A percentile compares a stretch with the other conserved stretches of the same genome.
phyloP scores from a whole-genome alignment of 805 yeast genomes.

The Debaryomyces maramus region DNA sequence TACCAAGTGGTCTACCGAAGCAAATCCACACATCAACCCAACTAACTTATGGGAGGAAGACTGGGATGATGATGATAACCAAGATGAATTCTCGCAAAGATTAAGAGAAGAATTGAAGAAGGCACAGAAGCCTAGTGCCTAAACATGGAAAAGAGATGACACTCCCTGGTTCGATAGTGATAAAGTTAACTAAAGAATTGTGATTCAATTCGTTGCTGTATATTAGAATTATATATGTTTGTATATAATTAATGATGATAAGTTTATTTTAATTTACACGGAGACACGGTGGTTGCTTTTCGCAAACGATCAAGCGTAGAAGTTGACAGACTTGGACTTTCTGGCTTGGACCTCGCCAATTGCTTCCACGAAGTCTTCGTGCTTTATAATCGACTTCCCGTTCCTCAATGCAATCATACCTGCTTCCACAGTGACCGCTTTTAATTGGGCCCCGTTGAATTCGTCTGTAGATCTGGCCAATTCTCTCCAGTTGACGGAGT shows the following conservation, averaged over 20 bases:
- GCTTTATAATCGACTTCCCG: conserved; percentile 87
- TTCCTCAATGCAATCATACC: conserved; percentile 99
- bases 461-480: conserved; percentile 97
- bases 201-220: background rate
- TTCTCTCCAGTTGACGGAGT: conserved; percentile 95
- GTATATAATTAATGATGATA: conserved; percentile 5
- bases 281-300: conserved; percentile 1
- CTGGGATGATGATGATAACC: conserved; percentile 96
- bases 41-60: conserved; percentile 90
- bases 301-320: conserved; percentile 90
- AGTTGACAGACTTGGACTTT: conserved; percentile 90
- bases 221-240: conserved; percentile 4
- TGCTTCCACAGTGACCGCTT: conserved; percentile 98
- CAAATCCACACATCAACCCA: conserved; percentile 50
- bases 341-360: conserved; percentile 98
- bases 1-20: conserved; percentile 67
- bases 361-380: conserved; percentile 98
- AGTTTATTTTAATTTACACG: background rate
- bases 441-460: conserved; percentile 97
- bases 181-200: background rate
- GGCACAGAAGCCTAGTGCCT: conserved; percentile 16
- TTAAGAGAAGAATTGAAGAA: conserved; percentile 53
- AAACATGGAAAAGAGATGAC: too few species aligned
- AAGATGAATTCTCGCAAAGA: conserved; percentile 79
- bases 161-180: too few species aligned